Evolutionary conservation across 1,284 basidiomycete species (phyloP).

Genomic region (Paramarasmius palmivorus): DNA sequence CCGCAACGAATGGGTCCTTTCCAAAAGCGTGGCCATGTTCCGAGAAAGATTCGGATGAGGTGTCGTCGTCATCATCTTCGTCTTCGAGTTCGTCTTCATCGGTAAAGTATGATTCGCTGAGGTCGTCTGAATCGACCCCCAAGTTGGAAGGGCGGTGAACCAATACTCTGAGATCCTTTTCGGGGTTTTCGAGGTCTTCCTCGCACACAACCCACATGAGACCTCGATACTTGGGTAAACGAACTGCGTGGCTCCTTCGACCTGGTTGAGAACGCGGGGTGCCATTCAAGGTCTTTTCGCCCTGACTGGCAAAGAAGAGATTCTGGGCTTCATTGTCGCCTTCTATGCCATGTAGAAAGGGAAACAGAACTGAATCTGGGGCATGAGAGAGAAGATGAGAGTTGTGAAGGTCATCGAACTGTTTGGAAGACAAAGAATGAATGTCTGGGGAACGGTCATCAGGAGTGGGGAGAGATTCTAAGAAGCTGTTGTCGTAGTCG

Average conservation of each 20-base stretch:
- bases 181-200: constrained; percentile 48
- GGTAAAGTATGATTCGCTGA: constrained; percentile 26
- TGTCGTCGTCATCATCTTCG: constrained; percentile 18
- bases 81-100: constrained; percentile 31
- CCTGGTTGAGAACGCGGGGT: constrained; percentile 9
- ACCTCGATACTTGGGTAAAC: constrained; percentile 54
- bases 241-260: constrained; percentile 20
- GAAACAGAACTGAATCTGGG: constrained; percentile 77
- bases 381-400: constrained; percentile 66
- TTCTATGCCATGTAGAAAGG: constrained; percentile 83
- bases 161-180: constrained; percentile 11
- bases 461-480: not conserved
- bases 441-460: not conserved
- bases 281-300: constrained; percentile 6
- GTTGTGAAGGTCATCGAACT: constrained; percentile 65
- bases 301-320: constrained; percentile 64
- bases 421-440: constrained; percentile 42
- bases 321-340: constrained; percentile 77
- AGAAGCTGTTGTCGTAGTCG: not conserved
- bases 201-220: constrained; percentile 76
- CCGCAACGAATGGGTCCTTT: constrained; percentile 6
- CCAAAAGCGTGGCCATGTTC: constrained; percentile 13
- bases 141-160: constrained; percentile 5
- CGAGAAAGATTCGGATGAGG: constrained; percentile 18
- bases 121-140: no score